These are phyloP conservation scores for Penicillium sp. DNA, from an alignment of 2,329 filamentous ascomycete species.

Conservation along the genomic window DNA sequence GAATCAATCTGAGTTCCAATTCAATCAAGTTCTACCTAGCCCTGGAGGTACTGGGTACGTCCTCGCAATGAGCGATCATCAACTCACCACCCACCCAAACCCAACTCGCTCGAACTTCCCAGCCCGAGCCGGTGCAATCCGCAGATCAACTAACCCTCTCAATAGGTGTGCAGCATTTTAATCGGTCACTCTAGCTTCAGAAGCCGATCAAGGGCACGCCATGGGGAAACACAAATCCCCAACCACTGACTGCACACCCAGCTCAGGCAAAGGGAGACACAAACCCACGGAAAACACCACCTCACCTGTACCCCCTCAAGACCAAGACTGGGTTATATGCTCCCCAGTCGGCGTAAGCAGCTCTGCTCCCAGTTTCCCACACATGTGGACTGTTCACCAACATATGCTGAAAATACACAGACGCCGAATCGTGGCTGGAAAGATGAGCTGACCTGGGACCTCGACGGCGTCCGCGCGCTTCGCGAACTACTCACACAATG, in stretches of 20 bases:
- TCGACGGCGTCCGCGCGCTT: not conserved
- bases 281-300: not conserved
- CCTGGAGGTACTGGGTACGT: not conserved
- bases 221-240: not conserved
- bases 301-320: not conserved
- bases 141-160: not conserved
- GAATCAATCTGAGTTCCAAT: not conserved
- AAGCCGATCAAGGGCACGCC: not conserved
- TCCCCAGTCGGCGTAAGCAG: not conserved
- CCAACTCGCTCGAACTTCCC: not conserved
- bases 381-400: not conserved
- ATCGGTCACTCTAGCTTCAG: not conserved
- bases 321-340: not conserved
- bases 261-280: not conserved
- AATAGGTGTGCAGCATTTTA: not conserved
- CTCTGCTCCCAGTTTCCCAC: not conserved
- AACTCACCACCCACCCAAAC: not conserved
- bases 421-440: not conserved
- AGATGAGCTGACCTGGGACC: not conserved
- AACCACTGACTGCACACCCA: not conserved
- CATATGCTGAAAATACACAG: not conserved
- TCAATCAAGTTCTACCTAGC: not conserved
- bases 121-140: not conserved
- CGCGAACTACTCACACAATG: not conserved
- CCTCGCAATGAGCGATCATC: not conserved